Evolutionary conservation across 2,329 filamentous ascomycete genomes (phyloP), one percentile per base, ranked within the genome.

Genomic region (Penicillium sp.): DNA sequence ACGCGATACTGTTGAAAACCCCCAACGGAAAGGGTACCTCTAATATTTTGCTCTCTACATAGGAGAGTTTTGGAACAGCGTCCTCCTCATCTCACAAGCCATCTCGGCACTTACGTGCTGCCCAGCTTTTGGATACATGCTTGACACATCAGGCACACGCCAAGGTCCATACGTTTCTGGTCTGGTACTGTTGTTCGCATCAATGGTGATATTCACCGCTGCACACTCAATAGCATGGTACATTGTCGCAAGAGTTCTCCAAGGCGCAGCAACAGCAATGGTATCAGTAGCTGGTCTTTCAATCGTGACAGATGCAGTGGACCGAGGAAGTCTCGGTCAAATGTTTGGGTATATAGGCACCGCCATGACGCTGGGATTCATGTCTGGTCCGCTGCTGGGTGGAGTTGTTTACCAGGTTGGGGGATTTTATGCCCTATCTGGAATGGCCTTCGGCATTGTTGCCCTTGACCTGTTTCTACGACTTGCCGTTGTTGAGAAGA

Each of bases 271-370:
- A 47, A 81, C 76, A 5, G 82, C 80, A 0, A 75, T 85, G n/a
- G 82, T 86, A 0, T 85, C 83, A 80, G 83, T 80, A 0, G 79
- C 83, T 18, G 82, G 83, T 1, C 67, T 86, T 8, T 81, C 83
- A 0, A 74, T 87, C 54, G 74, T 83, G 41, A 68, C 83, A 4
- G 83, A 86, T 61, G 83, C 82, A 0, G 82, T 86, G 4, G 79
- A 79, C 0, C 75, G 70, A 4, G 72, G 80, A 47, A 80, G 83
- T 45, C 62, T 88, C 24, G 85, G 84, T 2, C 84, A 84, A 64
- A 81, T 80, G 2, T 79, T 87, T 62, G 84, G 84, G 11, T 79
- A 79, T 39, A 76, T 81, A 59, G 63, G 70, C 68, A 81, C 79
- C 54, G 79, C 86, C 62, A 81, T 83, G 48, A 81, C 79, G 0